Evolutionary conservation across 257 asterid species (phyloP), one percentile per base, ranked within the genome.

Genomic region (Apocynum venetum): DNA sequence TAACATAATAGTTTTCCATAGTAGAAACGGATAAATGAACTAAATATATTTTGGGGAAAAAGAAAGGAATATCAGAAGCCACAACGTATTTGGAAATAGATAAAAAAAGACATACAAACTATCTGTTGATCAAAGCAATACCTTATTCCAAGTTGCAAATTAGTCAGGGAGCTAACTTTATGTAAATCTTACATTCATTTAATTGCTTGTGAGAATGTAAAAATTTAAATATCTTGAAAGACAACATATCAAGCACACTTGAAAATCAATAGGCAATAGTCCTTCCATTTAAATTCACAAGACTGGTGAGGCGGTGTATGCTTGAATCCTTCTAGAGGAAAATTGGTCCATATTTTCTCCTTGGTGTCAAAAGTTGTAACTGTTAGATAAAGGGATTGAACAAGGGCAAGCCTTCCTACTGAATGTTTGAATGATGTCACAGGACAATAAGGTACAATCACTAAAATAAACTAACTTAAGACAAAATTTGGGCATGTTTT

Each of bases 81-180:
- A 49, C 2, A 35, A 40, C 44, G 7, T 2, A 8, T 35, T 25
- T 31, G 55, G 44, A 64, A 52, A 25, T 25, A 4, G 51, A 44
- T 14, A 65, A 51, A 38, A 63, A 48, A 55, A 6, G 41, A 49
- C 14, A 25, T 10, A 49, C 12, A 35, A 20, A 48, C 15, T 44
- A 48, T 40, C 25, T 31, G 6, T 19, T 67, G 44, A 70, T 55
- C 56, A 13, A 49, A 40, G 4, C 8, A 5, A 3, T 91, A 95
- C 99, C 98, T 90, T 87, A 95, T 91, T 63, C 99, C 98, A 8
- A 95, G 97, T 93, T 93, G 97, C 89, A 95, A 85, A 85, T 95
- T 95, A 53, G 49, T 52, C 8, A 36, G 12, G 20, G 5, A 52
- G 64, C 64, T 57, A 57, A 7, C 64, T 57, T n/a, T 36, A 19